A percentile compares a stretch with the other conserved stretches of the same genome.
phyloP scores from a whole-genome alignment of 2,329 filamentous ascomycete genomes.

The Decorospora gaudefroyi region DNA sequence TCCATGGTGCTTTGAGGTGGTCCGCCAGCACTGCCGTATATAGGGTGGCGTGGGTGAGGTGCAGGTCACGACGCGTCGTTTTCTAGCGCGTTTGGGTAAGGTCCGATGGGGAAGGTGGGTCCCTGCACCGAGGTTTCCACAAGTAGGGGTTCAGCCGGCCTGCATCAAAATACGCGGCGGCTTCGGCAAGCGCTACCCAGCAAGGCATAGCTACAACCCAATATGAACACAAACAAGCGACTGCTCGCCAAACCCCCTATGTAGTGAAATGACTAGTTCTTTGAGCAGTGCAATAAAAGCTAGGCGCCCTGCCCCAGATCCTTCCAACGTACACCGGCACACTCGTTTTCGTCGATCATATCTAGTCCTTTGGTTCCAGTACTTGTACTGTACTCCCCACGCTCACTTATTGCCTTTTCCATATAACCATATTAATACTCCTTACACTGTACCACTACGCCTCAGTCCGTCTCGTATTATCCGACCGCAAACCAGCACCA shows the following conservation, averaged over 20 bases:
- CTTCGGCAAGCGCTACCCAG: constrained; percentile 10
- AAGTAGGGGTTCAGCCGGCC: constrained; percentile 23
- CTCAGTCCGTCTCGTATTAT: constrained; percentile 7
- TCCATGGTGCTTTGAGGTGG: constrained; percentile 25
- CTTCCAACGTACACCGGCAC: constrained; percentile 19
- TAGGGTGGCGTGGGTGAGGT: constrained; percentile 22
- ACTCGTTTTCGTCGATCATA: constrained; percentile 28
- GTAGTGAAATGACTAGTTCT: constrained; percentile 7
- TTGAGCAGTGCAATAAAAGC: constrained; percentile 18
- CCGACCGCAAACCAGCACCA: constrained; percentile 26
- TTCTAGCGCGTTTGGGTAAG: constrained; percentile 31
- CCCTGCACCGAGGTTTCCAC: constrained; percentile 27
- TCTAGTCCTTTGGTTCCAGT: constrained; percentile 11
- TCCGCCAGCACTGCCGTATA: constrained; percentile 15
- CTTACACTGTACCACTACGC: constrained; percentile 2
- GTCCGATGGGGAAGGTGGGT: constrained; percentile 22
- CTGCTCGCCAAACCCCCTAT: constrained; percentile 14
- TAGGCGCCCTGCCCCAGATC: constrained; percentile 13
- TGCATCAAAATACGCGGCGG: constrained; percentile 17
- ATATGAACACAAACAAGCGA: constrained; percentile 13
- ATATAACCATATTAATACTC: constrained; percentile 26
- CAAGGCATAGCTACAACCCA: constrained; percentile 11
- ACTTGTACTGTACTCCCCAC: constrained; percentile 18
- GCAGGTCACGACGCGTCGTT: constrained; percentile 31
- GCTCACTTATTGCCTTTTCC: constrained; percentile 23